These are phyloP conservation scores for Glarea lozoyensis DNA, from an alignment of 495 filamentous ascomycete species.

Conservation along the genomic window DNA sequence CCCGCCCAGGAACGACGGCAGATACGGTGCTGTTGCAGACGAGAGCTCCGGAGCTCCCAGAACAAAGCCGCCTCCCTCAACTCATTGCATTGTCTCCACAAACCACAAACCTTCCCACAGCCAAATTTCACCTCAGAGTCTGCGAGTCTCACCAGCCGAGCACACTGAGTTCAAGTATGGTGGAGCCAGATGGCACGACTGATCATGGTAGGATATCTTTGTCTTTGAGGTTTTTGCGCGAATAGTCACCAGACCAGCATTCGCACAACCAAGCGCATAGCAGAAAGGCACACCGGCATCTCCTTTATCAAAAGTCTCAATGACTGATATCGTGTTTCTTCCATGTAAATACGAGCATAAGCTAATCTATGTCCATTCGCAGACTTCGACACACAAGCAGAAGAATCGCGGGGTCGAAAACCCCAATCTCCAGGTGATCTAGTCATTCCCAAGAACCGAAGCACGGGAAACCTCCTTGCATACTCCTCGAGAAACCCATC, in stretches of 20 bases:
- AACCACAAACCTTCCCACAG: neutral
- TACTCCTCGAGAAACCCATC: constrained; percentile 23
- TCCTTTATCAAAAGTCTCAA: neutral
- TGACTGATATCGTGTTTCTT: neutral
- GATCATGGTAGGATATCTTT: constrained; percentile 14
- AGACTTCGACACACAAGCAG: constrained; percentile 17
- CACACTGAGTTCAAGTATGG: constrained; percentile 17
- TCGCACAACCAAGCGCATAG: too few species aligned
- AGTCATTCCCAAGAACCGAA: constrained; percentile 52
- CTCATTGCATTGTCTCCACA: too few species aligned
- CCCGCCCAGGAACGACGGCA: too few species aligned
- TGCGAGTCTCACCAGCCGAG: too few species aligned
- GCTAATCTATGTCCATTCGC: constrained; percentile 9
- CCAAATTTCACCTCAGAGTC: neutral
- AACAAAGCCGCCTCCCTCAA: too few species aligned
- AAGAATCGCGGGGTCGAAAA: constrained; percentile 8
- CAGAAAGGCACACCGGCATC: constrained; percentile 8
- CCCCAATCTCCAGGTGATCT: constrained; percentile 6
- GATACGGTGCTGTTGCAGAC: too few species aligned
- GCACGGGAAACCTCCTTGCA: constrained; percentile 51
- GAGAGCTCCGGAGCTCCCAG: too few species aligned
- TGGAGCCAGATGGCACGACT: constrained; percentile 20
- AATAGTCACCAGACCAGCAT: neutral
- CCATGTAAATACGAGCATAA: neutral
- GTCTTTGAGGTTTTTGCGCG: neutral